These are phyloP conservation scores for Apophysomyces sp. DNA, from an alignment of 371 early-diverging fungal species.

Conservation along the genomic window DNA sequence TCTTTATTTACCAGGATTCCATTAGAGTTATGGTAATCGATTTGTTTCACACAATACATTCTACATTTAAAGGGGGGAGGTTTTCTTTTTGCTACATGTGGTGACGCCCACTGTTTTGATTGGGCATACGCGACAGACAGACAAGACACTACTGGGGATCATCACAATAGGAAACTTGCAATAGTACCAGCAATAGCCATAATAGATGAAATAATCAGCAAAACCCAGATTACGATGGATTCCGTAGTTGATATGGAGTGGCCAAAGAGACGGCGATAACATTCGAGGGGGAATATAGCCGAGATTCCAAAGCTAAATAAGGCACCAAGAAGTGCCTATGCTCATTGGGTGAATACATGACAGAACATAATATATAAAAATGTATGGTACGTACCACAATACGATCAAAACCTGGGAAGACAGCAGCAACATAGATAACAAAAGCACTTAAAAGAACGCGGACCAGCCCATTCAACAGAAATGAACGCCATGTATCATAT, in stretches of 20 bases:
- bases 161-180: slow-evolving; percentile 29
- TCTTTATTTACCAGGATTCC: too few relatives aligned
- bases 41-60: too few relatives aligned
- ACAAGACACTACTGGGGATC: not conserved
- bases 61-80: too few relatives aligned
- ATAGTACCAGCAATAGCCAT: slow-evolving; percentile 34
- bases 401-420: slow-evolving; percentile 65
- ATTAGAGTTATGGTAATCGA: too few relatives aligned
- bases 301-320: slow-evolving; percentile 41
- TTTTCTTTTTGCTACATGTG: too few relatives aligned
- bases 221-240: slow-evolving; percentile 13
- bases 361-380: not conserved
- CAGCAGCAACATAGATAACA: slow-evolving; percentile 38
- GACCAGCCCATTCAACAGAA: slow-evolving; percentile 10
- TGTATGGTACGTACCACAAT: slow-evolving; percentile 48
- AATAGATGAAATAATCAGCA: slow-evolving; percentile 19
- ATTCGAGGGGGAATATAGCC: slow-evolving; percentile 42
- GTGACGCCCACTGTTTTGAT: too few relatives aligned
- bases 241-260: slow-evolving; percentile 11
- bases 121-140: too few relatives aligned
- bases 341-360: not conserved
- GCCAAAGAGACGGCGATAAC: slow-evolving; percentile 39
- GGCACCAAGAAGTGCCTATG: slow-evolving; percentile 33
- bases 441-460: slow-evolving; percentile 19
- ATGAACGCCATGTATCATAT: slow-evolving; percentile 17